Base-by-base conservation (phyloP, 306 rosid species). In the Malus sylvestris region DNA sequence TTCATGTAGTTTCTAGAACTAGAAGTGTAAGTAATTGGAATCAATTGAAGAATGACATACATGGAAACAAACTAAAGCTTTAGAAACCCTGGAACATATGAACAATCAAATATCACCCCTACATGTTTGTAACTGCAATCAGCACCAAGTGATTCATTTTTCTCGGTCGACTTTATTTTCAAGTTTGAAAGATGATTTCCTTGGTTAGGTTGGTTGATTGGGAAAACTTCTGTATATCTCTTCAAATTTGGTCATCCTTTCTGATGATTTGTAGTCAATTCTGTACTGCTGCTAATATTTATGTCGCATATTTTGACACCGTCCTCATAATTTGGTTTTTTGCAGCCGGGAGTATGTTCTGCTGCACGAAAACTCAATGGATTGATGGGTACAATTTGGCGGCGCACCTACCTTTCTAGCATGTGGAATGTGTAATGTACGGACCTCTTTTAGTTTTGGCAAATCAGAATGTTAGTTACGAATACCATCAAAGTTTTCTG, bases 321-420 rank as follows among this genome's bases (percentile, higher is more conserved):
- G 12, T 62, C 22, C n/a, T 6, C 63, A 33, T 18, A n/a, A 53
- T 49, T 70, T 70, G 70, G 14, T 45, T 51, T 80, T 80, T 90
- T 7, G 87, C 90, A 95, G 99, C 88, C 99, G 97, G 78, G 99
- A 95, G 81, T 95, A 95, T 83, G 99, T 95, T 15, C 71, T 95
- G 44, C 83, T 95, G 80, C 99, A 95, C 20, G 97, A 95, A 90
- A 92, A 92, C 82, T 95, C 99, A 0, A 68, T 80, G 71, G 70
- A 63, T 25, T 89, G 82, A 87, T 49, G 59, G 29, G 44, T 70
- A 20, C 38, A 23, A 9, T 38, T 33, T 42, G 61, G 68, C 25
- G 46, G 71, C 22, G 72, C 16, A 4, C 18, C 33, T 8, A 68
- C 70, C 22, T 60, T 45, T 55, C 51, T 35, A 53, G 72, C 80